Evolutionary conservation across 140 eudicot genomes (phyloP), one percentile per base, ranked within the genome.

Genomic region (Ambrosia hybrid): DNA sequence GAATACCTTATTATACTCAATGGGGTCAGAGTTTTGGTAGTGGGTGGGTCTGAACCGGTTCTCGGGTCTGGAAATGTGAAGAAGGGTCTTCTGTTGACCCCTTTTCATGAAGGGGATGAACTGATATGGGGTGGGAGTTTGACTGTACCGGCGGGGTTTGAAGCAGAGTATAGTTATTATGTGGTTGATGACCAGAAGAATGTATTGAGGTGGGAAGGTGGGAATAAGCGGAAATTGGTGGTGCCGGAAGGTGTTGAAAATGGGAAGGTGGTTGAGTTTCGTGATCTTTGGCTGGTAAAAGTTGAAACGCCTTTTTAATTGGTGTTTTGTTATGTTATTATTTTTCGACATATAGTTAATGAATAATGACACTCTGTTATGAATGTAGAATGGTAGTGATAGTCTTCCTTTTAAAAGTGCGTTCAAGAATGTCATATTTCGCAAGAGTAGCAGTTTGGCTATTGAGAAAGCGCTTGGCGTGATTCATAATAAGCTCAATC

Each of bases 1-100:
- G 90, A 63, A 90, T 94, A 64, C 99, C 99, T 3, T 94, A 94
- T 72, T 90, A 71, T 60, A 94, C 99, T 70, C 90, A 88, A 13
- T 94, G 99, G 99, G 99, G 99, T 4, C 99, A 94, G 78, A 84
- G 89, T n/a, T 71, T 74, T 94, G 49, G 76, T 94, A 49, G 95
- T 94, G 6, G 80, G 95, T 76, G 99, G 99, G 45, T 90, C 99
- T 15, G 90, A 84, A 43, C 85, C 88, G 37, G 78, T 90, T 68
- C 90, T 94, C 53, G 99, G 99, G 76, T 83, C 99, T 49, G 90
- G 99, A 89, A 81, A 88, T 68, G 88, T 90, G 80, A 90, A 86
- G 79, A 90, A 86, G 65, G 96, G 99, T 57, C 82, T 94, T 51
- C 41, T 84, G 0, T 71, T 94, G 89, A 94, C 76, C 71, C 95